Evolutionary conservation across 1,284 basidiomycete genomes (phyloP), one percentile per base, ranked within the genome.

Genomic region (Phellopilus nigrolimitatus): DNA sequence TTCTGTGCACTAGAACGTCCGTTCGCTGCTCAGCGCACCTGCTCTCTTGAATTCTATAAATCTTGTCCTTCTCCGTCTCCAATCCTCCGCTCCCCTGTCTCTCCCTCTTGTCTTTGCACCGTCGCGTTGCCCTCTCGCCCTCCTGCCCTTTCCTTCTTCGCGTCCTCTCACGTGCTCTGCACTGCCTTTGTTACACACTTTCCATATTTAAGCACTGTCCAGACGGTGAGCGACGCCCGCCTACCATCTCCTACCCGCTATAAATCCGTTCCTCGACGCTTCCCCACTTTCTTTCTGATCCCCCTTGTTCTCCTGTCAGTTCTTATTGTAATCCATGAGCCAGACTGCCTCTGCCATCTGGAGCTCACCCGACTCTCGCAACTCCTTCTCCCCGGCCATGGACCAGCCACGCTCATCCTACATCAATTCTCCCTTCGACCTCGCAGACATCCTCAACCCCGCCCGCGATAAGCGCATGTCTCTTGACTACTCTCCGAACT

Each of bases 401-500:
- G 53, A 55, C 48, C 53, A 55, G 12, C 33, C 45, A 4, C 61
- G 51, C 60, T 63, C 48, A 59, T 63, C 51, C 60, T 62, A 59
- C 65, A 60, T 62, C 55, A 13, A 52, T 57, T 54, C 56, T 58
- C 51, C 55, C 51, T 54, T 63, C 62, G 55, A 59, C 59, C 63
- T 71, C 54, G 62, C 68, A 53, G 70, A 70, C 49, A 68, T 79
- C 62, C 75, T 80, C 64, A 76, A 78, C 61, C 67, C 71, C 53
- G 59, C 58, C 56, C 66, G 70, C 59, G 63, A 70, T 61, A 76
- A 74, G 62, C 54, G 50, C 40, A 75, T 78, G 73, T 73, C 75
- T 44, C 71, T 85, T 63, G 81, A 84, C 65, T 84, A 79, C 58
- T 64, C 64, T 57, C 60, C 27, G 59, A 27, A 40, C 9, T 12